Percentiles rank a stretch among this genome's conserved stretches.
These are phyloP conservation scores for Fusarium tanahbumbuense DNA, from an alignment of 2,329 filamentous ascomycete genomes.

Conservation along the genomic window DNA sequence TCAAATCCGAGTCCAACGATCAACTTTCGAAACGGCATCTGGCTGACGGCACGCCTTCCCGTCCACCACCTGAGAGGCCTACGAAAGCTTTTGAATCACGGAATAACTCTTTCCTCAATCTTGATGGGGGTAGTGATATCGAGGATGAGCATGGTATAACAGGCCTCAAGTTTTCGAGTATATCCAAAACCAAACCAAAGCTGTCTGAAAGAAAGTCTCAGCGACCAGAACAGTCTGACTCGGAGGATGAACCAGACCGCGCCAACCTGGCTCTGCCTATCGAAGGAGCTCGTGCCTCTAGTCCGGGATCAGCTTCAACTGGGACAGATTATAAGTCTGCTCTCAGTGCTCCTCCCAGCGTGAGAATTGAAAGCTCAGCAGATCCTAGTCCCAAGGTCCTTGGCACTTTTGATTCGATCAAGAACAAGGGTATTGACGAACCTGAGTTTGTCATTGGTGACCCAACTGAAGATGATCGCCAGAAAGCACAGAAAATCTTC, in stretches of 20 bases:
- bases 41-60: constrained; percentile 53
- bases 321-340: constrained; percentile 57
- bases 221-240: constrained; percentile 45
- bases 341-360: constrained; percentile 57
- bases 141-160: constrained; percentile 52
- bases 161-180: constrained; percentile 21
- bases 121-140: constrained; percentile 61
- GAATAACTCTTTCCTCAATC: constrained; percentile 63
- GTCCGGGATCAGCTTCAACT: constrained; percentile 52
- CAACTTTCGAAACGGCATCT: constrained; percentile 40
- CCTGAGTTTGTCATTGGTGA: constrained; percentile 68
- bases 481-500: constrained; percentile 84
- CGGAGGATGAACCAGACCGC: constrained; percentile 50
- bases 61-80: constrained; percentile 49
- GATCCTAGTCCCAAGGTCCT: constrained; percentile 54
- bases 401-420: constrained; percentile 49
- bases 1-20: constrained; percentile 60
- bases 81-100: constrained; percentile 49
- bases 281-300: constrained; percentile 53
- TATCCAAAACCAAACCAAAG: constrained; percentile 24
- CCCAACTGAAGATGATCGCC: constrained; percentile 75
- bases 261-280: constrained; percentile 58
- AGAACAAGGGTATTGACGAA: constrained; percentile 64
- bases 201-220: constrained; percentile 40
- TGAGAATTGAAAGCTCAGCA: constrained; percentile 57